phyloP scores from a whole-genome alignment of 1,284 basidiomycete genomes.

The Boletus sp. region DNA sequence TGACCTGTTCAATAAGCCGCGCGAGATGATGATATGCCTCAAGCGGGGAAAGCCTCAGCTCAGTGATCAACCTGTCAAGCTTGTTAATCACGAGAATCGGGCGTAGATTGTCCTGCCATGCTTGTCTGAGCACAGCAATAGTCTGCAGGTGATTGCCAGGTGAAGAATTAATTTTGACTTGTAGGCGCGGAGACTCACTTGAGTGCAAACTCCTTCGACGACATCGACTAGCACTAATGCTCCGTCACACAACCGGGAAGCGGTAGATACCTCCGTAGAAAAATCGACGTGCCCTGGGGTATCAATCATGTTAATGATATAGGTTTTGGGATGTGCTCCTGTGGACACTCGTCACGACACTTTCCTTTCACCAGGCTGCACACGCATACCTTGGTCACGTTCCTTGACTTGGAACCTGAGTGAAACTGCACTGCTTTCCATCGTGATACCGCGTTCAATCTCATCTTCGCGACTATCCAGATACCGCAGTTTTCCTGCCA shows the following conservation, averaged over 20 bases:
- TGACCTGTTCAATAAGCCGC: constrained; percentile 94
- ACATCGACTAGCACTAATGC: constrained; percentile 97
- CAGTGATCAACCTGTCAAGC: constrained; percentile 91
- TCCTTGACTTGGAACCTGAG: constrained; percentile 78
- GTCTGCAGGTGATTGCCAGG: constrained; percentile 52
- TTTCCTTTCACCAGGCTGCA: constrained; percentile 22
- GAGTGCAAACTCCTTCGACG: constrained; percentile 97
- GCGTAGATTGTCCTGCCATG: constrained; percentile 85
- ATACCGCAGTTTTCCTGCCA: constrained; percentile 97
- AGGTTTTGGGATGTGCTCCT: constrained; percentile 59
- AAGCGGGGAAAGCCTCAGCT: constrained; percentile 85
- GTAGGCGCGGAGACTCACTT: constrained; percentile 52
- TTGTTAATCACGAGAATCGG: constrained; percentile 98
- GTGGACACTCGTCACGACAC: constrained; percentile 33
- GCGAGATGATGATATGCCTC: constrained; percentile 95
- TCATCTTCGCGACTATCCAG: constrained; percentile 96
- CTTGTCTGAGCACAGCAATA: constrained; percentile 91
- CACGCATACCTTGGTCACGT: constrained; percentile 42
- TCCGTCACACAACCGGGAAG: constrained; percentile 91
- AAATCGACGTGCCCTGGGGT: constrained; percentile 99
- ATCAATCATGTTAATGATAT: constrained; percentile 93
- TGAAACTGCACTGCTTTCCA: constrained; percentile 96
- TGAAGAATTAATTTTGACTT: too few relatives aligned
- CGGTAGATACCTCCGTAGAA: constrained; percentile 93
- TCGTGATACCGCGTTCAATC: constrained; percentile 96